Base-by-base conservation (phyloP, 257 asterid species). In the Plantago elongata region DNA sequence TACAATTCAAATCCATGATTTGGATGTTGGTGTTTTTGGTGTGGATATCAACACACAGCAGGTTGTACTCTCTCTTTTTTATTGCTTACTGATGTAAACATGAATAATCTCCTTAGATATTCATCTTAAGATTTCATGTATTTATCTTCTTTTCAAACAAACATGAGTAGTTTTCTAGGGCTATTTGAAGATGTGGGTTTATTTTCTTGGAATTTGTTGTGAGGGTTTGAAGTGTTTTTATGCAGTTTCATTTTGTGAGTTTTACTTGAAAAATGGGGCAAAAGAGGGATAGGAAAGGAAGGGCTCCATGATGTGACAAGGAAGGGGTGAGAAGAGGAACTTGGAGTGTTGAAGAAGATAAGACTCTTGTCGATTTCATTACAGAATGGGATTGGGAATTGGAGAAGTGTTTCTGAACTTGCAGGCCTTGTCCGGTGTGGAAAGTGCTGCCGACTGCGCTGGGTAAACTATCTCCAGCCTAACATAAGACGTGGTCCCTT, bases 1-100 rank as follows among this genome's bases (percentile, higher is more conserved):
- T 93, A 89, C 71, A 96, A 93, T 71, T 93, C 99, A 29, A 96
- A 89, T 79, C 99, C 99, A 40, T 96, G 99, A 34, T 92, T 92
- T 63, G 99, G 99, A 67, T 89, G 97, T 63, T 92, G 97, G 96
- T 96, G n/a, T 89, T 62, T 92, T 94, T 61, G 99, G 99, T 37
- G 96, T 89, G 66, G 97, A 92, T 77, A 89, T 92, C 50, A 89
- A 92, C 63, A 89, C 97, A 44, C 99, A 92, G 76, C 99, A 93
- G 96, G 97, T 93, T 61, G 27, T 61, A 4, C 68, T 43, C 60
- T 34, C 9, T 4, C 47, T 22, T 2, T 38, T 9, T 18, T 1
- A 17, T 7, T 49, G 45, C 17, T 64, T 58, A 40, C n/a, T n/a
- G n/a, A n/a, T n/a, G n/a, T n/a, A n/a, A n/a, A n/a, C n/a, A n/a